These are phyloP conservation scores for Fraxinus excelsior DNA, from an alignment of 257 asterid genomes.

Conservation along the genomic window DNA sequence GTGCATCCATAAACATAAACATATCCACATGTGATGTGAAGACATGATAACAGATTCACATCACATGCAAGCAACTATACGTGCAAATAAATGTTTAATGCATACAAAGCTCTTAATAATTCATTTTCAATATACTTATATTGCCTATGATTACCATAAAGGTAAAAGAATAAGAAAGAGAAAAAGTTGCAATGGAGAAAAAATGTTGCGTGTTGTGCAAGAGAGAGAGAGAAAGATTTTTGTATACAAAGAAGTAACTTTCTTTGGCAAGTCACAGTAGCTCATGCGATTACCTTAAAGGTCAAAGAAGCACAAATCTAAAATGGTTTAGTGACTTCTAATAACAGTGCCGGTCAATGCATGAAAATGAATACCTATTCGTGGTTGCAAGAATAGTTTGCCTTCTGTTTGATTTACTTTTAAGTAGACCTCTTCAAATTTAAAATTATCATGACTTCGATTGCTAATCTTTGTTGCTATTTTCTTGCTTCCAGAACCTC, in stretches of 20 bases:
- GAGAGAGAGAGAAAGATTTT: background rate
- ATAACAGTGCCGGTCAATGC: background rate
- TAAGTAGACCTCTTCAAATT: background rate
- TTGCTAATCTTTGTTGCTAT: background rate
- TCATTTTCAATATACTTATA: background rate
- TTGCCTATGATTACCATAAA: background rate
- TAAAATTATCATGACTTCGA: background rate
- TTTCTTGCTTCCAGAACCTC: conserved; percentile 2
- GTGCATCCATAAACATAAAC: conserved; percentile 22
- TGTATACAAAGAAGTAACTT: background rate
- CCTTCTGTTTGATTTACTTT: background rate
- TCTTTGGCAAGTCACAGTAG: background rate
- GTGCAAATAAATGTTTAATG: background rate
- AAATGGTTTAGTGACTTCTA: background rate
- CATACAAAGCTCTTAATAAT: conserved; percentile 6
- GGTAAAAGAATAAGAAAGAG: background rate
- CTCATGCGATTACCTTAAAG: background rate
- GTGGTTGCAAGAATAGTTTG: background rate
- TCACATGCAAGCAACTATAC: background rate
- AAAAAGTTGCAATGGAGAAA: background rate
- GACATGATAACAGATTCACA: conserved; percentile 11
- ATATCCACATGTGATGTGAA: conserved; percentile 8
- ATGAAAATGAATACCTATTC: background rate
- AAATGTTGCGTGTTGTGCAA: background rate
- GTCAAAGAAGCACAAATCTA: background rate